These are phyloP conservation scores for Cyclostephanos tholiformis DNA, from an alignment of 108 stramenopile genomes.

Conservation along the genomic window DNA sequence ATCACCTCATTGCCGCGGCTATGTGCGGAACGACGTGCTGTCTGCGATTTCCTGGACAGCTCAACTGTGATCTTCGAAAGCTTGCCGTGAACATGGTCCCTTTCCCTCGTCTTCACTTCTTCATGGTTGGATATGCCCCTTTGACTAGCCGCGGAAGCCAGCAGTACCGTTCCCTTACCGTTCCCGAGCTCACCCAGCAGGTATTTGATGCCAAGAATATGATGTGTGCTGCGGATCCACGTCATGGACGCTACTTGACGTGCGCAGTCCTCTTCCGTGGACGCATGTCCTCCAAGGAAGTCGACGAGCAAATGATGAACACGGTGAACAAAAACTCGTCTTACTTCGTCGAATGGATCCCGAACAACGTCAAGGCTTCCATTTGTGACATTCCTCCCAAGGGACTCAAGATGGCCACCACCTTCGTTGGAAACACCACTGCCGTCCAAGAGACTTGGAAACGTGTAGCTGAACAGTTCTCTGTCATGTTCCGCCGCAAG, in stretches of 20 bases:
- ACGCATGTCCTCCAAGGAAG: slow-evolving; percentile 95
- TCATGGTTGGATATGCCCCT: slow-evolving; percentile 98
- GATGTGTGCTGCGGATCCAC: slow-evolving; percentile 99
- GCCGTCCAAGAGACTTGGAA: slow-evolving; percentile 85
- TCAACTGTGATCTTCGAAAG: slow-evolving; percentile 98
- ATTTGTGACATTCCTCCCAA: slow-evolving; percentile 98
- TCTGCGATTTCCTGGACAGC: slow-evolving; percentile 97
- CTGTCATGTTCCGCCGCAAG: slow-evolving; percentile 88
- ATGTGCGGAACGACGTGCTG: slow-evolving; percentile 96
- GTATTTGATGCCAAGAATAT: slow-evolving; percentile 99
- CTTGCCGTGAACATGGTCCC: slow-evolving; percentile 99
- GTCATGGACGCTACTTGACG: slow-evolving; percentile 98
- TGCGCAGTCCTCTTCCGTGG: slow-evolving; percentile 99
- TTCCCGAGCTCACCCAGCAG: slow-evolving; percentile 96
- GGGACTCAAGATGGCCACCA: slow-evolving; percentile 92
- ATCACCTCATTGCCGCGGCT: slow-evolving; percentile 94
- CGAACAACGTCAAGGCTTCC: slow-evolving; percentile 99
- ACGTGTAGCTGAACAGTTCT: slow-evolving; percentile 82
- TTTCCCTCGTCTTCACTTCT: slow-evolving; percentile 99
- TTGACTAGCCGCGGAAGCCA: slow-evolving; percentile 89
- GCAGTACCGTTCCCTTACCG: slow-evolving; percentile 95
- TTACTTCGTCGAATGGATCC: slow-evolving; percentile 99
- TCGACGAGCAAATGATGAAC: slow-evolving; percentile 98
- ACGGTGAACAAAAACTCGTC: slow-evolving; percentile 98
- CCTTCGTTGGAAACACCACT: slow-evolving; percentile 95